Evolutionary conservation across 768 basidiomycete genomes (phyloP).

Genomic region (Fistulinella prunicolor): DNA sequence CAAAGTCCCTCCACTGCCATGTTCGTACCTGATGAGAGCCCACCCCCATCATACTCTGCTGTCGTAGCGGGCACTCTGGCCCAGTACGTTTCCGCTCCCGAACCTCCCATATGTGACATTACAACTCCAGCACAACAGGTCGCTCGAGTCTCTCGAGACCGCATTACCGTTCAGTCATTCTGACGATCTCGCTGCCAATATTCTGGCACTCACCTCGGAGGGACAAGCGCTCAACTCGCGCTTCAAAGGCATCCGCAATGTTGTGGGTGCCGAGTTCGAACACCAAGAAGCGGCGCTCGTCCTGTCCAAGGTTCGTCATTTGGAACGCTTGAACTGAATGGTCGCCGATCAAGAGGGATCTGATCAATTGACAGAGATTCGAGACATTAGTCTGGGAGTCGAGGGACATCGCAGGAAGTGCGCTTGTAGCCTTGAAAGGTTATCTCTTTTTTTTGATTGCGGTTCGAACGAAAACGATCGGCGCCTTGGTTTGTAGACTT

Average conservation of each 20-base stretch:
- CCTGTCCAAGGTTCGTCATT: constrained; percentile 10
- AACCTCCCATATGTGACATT: background rate
- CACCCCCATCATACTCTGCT: constrained; percentile 21
- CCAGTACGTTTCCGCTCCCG: background rate
- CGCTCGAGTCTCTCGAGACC: background rate
- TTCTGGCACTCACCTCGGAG: constrained; percentile 13
- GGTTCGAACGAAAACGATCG: background rate
- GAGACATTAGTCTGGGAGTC: constrained; percentile 18
- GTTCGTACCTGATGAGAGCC: constrained; percentile 10
- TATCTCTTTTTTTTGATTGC: background rate
- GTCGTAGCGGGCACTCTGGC: background rate
- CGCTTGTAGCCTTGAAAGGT: constrained; percentile 18
- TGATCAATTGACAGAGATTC: constrained; percentile 7
- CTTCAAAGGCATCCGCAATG: constrained; percentile 13
- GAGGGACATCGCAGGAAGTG: constrained; percentile 12
- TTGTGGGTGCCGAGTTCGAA: constrained; percentile 5
- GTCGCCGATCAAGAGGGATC: background rate
- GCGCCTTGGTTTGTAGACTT: constrained; percentile 9
- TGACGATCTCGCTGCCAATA: background rate
- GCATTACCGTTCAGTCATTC: constrained; percentile 12
- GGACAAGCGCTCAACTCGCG: constrained; percentile 10
- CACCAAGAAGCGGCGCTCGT: constrained; percentile 5
- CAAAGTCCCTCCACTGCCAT: background rate
- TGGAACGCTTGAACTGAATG: background rate
- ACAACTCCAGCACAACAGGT: background rate